These are phyloP conservation scores for Viridothelium virens DNA, from an alignment of 495 filamentous ascomycete genomes.

Conservation along the genomic window DNA sequence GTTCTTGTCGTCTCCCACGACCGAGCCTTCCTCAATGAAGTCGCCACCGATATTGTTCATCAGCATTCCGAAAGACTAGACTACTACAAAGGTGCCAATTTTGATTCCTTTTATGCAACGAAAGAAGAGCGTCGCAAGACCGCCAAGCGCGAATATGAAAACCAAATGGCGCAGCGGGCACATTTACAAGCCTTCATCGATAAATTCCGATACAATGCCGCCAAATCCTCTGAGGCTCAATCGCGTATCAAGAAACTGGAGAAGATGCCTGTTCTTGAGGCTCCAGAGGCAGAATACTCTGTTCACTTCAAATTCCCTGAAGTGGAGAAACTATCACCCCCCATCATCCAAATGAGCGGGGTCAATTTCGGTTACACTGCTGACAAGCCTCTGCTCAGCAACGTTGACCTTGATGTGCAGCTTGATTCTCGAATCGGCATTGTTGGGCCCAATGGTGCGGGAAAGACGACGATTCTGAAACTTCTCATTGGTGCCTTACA, in stretches of 20 bases:
- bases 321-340: conserved; percentile 92
- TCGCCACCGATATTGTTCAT: conserved; percentile 99
- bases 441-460: conserved; percentile 95
- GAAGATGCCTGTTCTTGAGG: conserved; percentile 83
- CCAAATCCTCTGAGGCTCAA: conserved; percentile 96
- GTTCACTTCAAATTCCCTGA: conserved; percentile 98
- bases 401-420: conserved; percentile 93
- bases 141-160: conserved; percentile 96
- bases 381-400: conserved; percentile 70
- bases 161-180: conserved; percentile 87
- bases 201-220: conserved; percentile 99
- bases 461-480: conserved; percentile 95
- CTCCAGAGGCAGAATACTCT: conserved; percentile 87
- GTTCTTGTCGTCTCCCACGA: conserved; percentile 97
- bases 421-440: conserved; percentile 98
- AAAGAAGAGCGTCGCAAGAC: conserved; percentile 96
- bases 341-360: conserved; percentile 93
- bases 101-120: conserved; percentile 96
- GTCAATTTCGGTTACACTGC: conserved; percentile 85
- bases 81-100: conserved; percentile 98
- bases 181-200: conserved; percentile 96
- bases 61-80: conserved; percentile 95
- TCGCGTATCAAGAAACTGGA: conserved; percentile 98
- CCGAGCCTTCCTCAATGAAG: conserved; percentile 96
- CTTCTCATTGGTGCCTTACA: conserved; percentile 81